phyloP scores from a whole-genome alignment of 2,329 filamentous ascomycete genomes.

The Fusarium nelsonii region DNA sequence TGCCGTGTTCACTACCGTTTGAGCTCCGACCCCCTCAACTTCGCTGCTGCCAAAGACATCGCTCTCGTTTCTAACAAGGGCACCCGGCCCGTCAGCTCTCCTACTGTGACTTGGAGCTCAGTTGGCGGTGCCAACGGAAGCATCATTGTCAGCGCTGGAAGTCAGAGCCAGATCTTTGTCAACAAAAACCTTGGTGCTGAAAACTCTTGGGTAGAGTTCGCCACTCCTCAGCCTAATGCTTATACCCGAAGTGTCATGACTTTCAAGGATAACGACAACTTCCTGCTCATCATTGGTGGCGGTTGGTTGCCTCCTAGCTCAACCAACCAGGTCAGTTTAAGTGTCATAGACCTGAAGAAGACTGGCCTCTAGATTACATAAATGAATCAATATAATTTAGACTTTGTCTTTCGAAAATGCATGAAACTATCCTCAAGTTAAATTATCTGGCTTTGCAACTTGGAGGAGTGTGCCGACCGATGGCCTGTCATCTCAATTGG shows the following conservation, averaged over 20 bases:
- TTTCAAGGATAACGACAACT: constrained; percentile 52
- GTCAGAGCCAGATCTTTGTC: constrained; percentile 55
- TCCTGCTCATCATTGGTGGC: constrained; percentile 58
- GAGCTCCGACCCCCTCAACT: constrained; percentile 53
- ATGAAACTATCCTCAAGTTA: background rate
- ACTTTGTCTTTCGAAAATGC: too few relatives aligned
- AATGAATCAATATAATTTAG: background rate
- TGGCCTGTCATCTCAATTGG: too few relatives aligned
- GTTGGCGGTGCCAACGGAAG: constrained; percentile 60
- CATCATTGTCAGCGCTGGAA: constrained; percentile 57
- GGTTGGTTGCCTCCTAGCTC: constrained; percentile 60
- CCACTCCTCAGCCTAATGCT: constrained; percentile 52
- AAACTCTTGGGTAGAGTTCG: constrained; percentile 53
- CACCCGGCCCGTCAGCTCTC: constrained; percentile 56
- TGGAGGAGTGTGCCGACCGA: too few relatives aligned
- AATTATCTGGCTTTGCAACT: too few relatives aligned
- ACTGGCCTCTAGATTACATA: constrained; percentile 14
- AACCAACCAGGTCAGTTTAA: constrained; percentile 58
- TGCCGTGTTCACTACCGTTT: constrained; percentile 61
- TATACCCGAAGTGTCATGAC: constrained; percentile 55
- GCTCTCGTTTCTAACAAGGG: constrained; percentile 52
- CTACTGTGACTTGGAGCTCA: constrained; percentile 59
- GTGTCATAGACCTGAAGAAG: constrained; percentile 48
- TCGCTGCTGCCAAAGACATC: constrained; percentile 49
- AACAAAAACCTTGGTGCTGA: constrained; percentile 57